Base-by-base conservation (phyloP, 495 filamentous ascomycete species). In the Talaromyces borbonicus region DNA sequence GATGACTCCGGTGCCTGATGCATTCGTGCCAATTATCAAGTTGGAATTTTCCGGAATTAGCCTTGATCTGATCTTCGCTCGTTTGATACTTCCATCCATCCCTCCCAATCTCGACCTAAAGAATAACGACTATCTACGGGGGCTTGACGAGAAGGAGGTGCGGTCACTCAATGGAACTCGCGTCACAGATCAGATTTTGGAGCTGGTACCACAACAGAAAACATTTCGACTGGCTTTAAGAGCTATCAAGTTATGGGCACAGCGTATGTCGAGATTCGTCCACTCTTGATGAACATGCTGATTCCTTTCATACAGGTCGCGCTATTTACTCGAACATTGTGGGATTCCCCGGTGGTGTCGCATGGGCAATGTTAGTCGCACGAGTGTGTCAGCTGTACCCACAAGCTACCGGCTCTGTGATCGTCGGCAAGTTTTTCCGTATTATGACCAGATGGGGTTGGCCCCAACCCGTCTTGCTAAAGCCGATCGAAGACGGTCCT, bases 321-420 rank as follows among this genome's bases (percentile, higher is more conserved):
- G 92, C 86, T 8, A 85, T 97, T 14, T 96, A 96, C 59, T 84
- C 87, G 42, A 95, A 95, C 54, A 85, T 98, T 49, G 87, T 95
- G 47, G 92, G 92, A 12, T 98, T 89, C 52, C 93, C 92, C 8
- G 92, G 92, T 48, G 92, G 92, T 65, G 88, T 98, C 39, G 92
- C 92, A 15, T 98, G 90, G 87, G 92, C 90, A 23, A 95, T 98
- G 83, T 70, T 97, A 54, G 89, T 97, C 15, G 92, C 92, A 18
- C 73, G 92, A 48, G 86, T 97, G 36, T 98, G 92, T 58, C 92
- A 98, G 61, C 72, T 97, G n/a, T 98, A 96, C 66, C 92, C 92
- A 12, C 86, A 85, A 58, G 92, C 93, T 12, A 84, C 84, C 7
- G 85, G 83, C 29, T 83, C 90, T 11, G 79, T 85, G 12, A 79